Percentiles rank a stretch among this genome's conserved stretches.
Conservation (phyloP, 345 rosid species). For the Citrus glauca region DNA sequence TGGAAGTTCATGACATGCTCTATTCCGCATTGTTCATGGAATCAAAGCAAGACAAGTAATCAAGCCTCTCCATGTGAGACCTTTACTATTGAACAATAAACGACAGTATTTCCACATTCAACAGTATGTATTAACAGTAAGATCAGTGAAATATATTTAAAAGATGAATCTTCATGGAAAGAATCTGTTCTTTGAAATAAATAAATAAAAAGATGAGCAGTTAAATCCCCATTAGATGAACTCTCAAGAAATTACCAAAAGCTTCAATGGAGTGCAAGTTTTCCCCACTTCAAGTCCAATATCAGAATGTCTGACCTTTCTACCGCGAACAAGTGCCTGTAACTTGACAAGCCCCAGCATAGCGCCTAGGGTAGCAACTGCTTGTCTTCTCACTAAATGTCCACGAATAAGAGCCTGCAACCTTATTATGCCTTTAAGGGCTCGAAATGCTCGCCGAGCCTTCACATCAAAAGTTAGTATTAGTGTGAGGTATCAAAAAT, state of each 20-base stretch:
- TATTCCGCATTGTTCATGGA: neutral
- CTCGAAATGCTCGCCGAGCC: conserved; percentile 95
- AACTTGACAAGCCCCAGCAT: conserved; percentile 81
- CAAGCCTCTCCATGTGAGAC: neutral
- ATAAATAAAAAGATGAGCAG: neutral
- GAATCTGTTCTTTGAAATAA: neutral
- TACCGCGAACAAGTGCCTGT: conserved; percentile 77
- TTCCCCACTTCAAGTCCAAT: conserved; percentile 44
- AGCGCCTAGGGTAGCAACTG: conserved; percentile 69
- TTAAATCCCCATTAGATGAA: neutral
- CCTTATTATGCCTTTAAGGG: conserved; percentile 96
- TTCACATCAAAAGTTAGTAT: conserved; percentile 35
- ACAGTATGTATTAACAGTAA: neutral
- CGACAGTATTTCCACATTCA: neutral
- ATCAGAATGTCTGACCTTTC: conserved; percentile 53
- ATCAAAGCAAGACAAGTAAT: neutral
- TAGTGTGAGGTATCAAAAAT: conserved; percentile 19
- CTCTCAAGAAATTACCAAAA: conserved; percentile 45
- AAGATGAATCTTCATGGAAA: neutral
- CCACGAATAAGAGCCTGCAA: conserved; percentile 96
- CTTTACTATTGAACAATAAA: neutral
- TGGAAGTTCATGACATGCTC: neutral
- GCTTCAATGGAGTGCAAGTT: conserved; percentile 24
- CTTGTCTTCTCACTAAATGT: conserved; percentile 91
- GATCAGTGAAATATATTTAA: neutral